Evolutionary conservation across 306 rosid genomes (phyloP), one percentile per base, ranked within the genome.

Genomic region (Corylus americana): DNA sequence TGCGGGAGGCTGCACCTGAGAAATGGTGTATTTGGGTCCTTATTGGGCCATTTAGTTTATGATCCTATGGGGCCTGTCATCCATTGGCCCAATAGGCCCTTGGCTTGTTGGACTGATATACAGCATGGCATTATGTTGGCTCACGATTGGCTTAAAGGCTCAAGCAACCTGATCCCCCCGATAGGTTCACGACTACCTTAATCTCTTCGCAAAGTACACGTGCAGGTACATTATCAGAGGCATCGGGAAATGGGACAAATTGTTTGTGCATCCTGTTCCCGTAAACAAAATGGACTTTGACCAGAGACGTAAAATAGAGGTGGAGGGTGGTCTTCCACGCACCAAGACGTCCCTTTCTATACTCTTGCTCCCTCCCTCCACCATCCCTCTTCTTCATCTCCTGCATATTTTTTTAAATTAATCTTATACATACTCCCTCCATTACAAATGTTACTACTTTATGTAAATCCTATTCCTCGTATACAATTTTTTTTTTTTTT

Each of bases 221-320:
- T 82, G 81, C 73, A 69, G 85, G 80, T 81, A 59, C 77, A 44
- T 20, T 58, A 17, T 63, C 11, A 71, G 79, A 81, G 83, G 80
- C 79, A 31, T 78, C 53, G 70, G 76, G 42, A 61, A 39, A n/a
- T 5, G 51, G 51, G 55, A 20, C 5, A 17, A n/a, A 3, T 47
- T 71, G 71, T 78, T 70, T 45, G 69, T 35, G 45, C 69, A 31
- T 62, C 45, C 45, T 31, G 18, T 11, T 29, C 44, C 14, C 57
- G 17, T 6, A 6, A 29, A 29, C 48, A 39, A 72, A 80, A 67
- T 35, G 57, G 64, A 11, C 17, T 55, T 70, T 70, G 84, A 81
- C 64, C 54, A n/a, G 55, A 47, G 6, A 8, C 11, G 8, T 7
- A 79, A 50, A 63, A 31, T 37, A 7, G 51, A 50, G 16, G 16